phyloP scores from a whole-genome alignment of 140 eudicot genomes.

The Flaveria floridana region DNA sequence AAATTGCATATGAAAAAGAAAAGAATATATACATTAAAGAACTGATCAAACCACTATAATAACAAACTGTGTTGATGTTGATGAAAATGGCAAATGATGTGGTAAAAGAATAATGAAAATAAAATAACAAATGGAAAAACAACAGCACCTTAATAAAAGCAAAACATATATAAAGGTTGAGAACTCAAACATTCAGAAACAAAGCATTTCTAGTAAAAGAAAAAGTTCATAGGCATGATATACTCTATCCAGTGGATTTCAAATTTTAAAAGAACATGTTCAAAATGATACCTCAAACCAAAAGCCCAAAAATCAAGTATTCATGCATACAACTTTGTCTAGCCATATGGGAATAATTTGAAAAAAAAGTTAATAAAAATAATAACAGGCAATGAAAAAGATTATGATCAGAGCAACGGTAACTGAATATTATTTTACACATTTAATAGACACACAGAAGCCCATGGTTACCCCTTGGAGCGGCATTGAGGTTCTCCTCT shows the following conservation, averaged over 20 bases:
- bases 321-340: background rate
- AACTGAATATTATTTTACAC: background rate
- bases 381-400: background rate
- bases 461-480: constrained; percentile 66
- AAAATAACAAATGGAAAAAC: background rate
- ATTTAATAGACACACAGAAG: background rate
- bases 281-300: background rate
- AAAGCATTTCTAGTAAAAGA: background rate
- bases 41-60: background rate
- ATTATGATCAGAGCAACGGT: background rate
- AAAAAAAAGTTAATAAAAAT: background rate
- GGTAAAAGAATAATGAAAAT: background rate
- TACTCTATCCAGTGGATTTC: background rate
- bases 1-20: constrained; percentile 17
- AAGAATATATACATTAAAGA: background rate
- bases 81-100: background rate
- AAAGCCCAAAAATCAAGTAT: background rate
- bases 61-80: background rate
- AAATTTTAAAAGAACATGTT: background rate
- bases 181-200: background rate
- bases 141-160: background rate
- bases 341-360: background rate
- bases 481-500: constrained; percentile 66
- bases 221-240: background rate
- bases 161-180: constrained; percentile 1